These are phyloP conservation scores for Trypanosomatidae sp. DNA, from an alignment of 208 protist genomes.

Conservation along the genomic window DNA sequence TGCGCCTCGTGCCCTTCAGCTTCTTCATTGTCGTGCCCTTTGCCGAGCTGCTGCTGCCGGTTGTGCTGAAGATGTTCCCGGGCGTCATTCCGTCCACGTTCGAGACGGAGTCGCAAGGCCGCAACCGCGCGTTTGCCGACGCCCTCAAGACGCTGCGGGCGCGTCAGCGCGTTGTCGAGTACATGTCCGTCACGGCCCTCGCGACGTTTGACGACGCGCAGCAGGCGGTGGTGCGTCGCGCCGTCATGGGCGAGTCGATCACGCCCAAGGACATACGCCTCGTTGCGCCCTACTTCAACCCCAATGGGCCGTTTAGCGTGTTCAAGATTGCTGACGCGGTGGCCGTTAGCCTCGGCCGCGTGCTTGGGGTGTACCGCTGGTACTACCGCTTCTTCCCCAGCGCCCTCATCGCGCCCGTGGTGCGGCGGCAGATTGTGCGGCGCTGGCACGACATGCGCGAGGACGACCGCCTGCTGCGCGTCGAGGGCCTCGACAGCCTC, in stretches of 20 bases:
- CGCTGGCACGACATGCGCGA: conserved; percentile 71
- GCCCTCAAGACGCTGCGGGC: conserved; percentile 70
- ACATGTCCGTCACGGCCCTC: conserved; percentile 68
- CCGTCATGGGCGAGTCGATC: conserved; percentile 62
- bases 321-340: conserved; percentile 73
- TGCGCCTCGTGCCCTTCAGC: conserved; percentile 94
- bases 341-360: conserved; percentile 44
- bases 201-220: conserved; percentile 66
- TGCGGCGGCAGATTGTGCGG: conserved; percentile 52
- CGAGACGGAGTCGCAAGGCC: conserved; percentile 76
- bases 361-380: conserved; percentile 60
- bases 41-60: conserved; percentile 91
- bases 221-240: conserved; percentile 66
- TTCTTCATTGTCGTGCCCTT: conserved; percentile 96
- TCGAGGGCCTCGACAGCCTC: conserved; percentile 71
- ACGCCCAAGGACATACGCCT: conserved; percentile 59
- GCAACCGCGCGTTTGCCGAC: conserved; percentile 61
- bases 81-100: conserved; percentile 95
- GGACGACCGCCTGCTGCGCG: conserved; percentile 68
- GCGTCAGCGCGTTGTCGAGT: conserved; percentile 73
- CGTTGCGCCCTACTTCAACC: conserved; percentile 61
- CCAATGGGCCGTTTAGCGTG: conserved; percentile 71
- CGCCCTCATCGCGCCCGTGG: conserved; percentile 32
- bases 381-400: conserved; percentile 58
- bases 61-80: conserved; percentile 94